These are phyloP conservation scores for Ramaria sp. DNA, from an alignment of 768 basidiomycete species.

Conservation along the genomic window DNA sequence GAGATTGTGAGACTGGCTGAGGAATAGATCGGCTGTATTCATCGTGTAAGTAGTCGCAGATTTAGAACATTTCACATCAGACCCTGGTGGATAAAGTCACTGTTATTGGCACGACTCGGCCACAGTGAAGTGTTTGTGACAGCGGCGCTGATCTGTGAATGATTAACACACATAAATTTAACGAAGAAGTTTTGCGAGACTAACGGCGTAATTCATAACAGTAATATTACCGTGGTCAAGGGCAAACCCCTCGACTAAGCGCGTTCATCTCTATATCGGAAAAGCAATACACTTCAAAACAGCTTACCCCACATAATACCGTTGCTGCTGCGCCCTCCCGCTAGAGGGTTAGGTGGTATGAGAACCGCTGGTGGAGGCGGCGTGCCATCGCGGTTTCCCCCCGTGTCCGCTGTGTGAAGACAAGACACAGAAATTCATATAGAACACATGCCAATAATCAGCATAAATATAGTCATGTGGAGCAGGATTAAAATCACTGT, in stretches of 20 bases:
- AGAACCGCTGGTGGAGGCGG: slow-evolving; percentile 30
- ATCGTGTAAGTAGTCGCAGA: neutral
- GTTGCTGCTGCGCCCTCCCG: slow-evolving; percentile 41
- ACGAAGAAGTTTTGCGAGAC: slow-evolving; percentile 9
- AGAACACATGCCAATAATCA: neutral
- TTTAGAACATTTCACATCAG: slow-evolving; percentile 6
- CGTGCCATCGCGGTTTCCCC: slow-evolving; percentile 35
- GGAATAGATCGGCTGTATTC: slow-evolving; percentile 28
- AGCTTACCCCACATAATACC: slow-evolving; percentile 33
- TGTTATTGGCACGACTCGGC: slow-evolving; percentile 37
- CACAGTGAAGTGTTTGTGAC: slow-evolving; percentile 37
- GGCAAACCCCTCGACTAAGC: neutral
- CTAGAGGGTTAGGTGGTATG: slow-evolving; percentile 30
- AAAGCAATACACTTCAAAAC: neutral
- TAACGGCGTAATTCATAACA: slow-evolving; percentile 35
- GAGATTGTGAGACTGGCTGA: slow-evolving; percentile 32
- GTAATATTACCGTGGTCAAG: slow-evolving; percentile 1
- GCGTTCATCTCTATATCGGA: neutral
- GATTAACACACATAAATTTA: neutral
- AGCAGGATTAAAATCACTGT: slow-evolving; percentile 10
- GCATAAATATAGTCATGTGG: neutral
- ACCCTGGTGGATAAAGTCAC: slow-evolving; percentile 42
- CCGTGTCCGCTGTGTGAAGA: slow-evolving; percentile 12
- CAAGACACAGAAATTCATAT: neutral
- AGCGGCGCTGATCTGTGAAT: slow-evolving; percentile 24